Percentiles rank a stretch among this genome's conserved stretches.
These are phyloP conservation scores for Buxus sempervirens DNA, from an alignment of 164 flowering plant species.

Conservation along the genomic window DNA sequence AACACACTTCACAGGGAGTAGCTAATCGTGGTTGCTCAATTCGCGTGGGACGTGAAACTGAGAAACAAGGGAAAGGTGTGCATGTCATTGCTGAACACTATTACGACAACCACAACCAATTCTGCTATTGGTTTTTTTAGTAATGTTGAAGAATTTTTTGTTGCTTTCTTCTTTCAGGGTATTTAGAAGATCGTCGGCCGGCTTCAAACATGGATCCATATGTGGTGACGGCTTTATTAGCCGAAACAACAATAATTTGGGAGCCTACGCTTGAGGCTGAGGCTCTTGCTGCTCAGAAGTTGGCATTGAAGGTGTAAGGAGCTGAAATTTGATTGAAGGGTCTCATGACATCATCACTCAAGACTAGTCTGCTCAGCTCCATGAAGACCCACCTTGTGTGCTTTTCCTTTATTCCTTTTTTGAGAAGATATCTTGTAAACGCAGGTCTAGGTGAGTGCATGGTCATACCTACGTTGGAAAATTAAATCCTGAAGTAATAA, in stretches of 20 bases:
- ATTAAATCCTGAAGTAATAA: too few relatives aligned
- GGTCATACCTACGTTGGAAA: too few relatives aligned
- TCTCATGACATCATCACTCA: conserved; percentile 7
- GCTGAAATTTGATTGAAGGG: conserved; percentile 4
- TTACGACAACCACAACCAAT: background rate
- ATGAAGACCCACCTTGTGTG: background rate
- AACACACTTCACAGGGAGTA: conserved; percentile 62
- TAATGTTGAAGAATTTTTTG: conserved; percentile 1
- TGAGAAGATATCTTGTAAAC: conserved; percentile 19
- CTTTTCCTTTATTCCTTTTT: conserved; percentile 2
- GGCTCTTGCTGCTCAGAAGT: conserved; percentile 92
- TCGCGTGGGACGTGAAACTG: conserved; percentile 97
- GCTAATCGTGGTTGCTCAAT: conserved; percentile 97
- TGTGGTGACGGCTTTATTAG: conserved; percentile 73
- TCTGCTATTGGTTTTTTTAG: background rate
- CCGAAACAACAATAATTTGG: conserved; percentile 84
- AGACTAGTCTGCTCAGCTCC: background rate
- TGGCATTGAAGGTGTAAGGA: conserved; percentile 57
- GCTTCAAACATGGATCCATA: conserved; percentile 99
- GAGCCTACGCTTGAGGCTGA: conserved; percentile 94
- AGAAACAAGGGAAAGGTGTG: conserved; percentile 86
- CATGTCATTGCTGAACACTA: background rate
- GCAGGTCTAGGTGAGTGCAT: conserved; percentile 7
- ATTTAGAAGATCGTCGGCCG: conserved; percentile 97
- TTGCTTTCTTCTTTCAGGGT: conserved; percentile 43